Base-by-base conservation (phyloP, 331 rosid species). In the Acacia concinna region DNA sequence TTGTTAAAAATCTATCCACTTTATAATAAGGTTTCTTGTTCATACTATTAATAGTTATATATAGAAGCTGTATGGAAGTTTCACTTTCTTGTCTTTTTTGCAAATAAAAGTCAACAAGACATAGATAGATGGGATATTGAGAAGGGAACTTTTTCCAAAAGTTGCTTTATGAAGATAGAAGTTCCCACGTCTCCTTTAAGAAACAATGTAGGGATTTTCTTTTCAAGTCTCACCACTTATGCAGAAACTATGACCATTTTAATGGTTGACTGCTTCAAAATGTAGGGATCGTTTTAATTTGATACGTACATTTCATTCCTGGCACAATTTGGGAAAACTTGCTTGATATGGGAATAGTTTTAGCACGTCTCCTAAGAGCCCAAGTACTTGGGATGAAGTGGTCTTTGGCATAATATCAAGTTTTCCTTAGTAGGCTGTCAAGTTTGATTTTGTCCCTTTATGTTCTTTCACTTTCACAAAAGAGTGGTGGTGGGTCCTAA, bases 71-170 rank as follows among this genome's bases (percentile, higher is more conserved):
- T n/a, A n/a, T n/a, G n/a, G n/a, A n/a, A n/a, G n/a, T n/a, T n/a
- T n/a, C n/a, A n/a, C n/a, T n/a, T n/a, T n/a, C n/a, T n/a, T n/a
- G n/a, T n/a, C n/a, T n/a, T n/a, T n/a, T n/a, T n/a, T n/a, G n/a
- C n/a, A n/a, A n/a, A n/a, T n/a, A n/a, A n/a, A n/a, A n/a, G n/a
- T n/a, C n/a, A n/a, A n/a, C n/a, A n/a, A n/a, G n/a, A n/a, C n/a
- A n/a, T n/a, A n/a, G n/a, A n/a, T n/a, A n/a, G n/a, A n/a, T n/a
- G 90, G 83, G 97, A 90, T 84, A 82, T 85, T 86, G 98, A 83
- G 66, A 90, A 89, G 85, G 99, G 87, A 63, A 41, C 69, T 74
- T 96, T 91, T 69, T 98, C 93, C 73, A 79, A 90, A 80, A 84
- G 87, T 81, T 93, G 96, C 84, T 90, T 88, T 82, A 84, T 96